Evolutionary conservation across 805 yeast genomes (phyloP), one percentile per base, ranked within the genome.

Genomic region (Yarrowia sp.): DNA sequence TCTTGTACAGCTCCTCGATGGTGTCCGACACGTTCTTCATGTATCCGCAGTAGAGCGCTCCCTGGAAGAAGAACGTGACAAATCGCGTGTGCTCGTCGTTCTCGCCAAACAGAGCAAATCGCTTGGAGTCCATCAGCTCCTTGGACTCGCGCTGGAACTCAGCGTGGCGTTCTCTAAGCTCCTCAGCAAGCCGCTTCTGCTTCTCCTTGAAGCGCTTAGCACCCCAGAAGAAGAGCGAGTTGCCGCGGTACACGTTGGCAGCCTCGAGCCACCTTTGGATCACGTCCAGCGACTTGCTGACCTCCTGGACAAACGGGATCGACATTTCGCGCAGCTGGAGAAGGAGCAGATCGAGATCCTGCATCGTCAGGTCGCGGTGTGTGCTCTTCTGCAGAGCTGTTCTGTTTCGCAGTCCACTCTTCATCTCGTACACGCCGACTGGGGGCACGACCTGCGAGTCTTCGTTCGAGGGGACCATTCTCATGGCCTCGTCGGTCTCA

Each of bases 361-460:
- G 21, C 49, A 42, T 42, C n/a, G 49, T 42, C 22, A 42, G 14
- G 4, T 42, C 32, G 10, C 49, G 9, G 7, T 6, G 10, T 0
- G 49, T 44, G 49, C 49, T n/a, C 27, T 44, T 13, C 12, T 44
- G 49, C n/a, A 44, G 24, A 4, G 49, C 49, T 10, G 49, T 44
- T 27, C 49, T 8, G 21, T 42, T 42, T 12, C 47, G 18, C 21
- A 46, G 14, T 4, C 36, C 36, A 46, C 36, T 29, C 24, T 46
- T 46, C 36, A 46, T 46, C 27, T 46, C 53, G 25, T 46, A 46
- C 2, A 46, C 25, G 0, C 53, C 53, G 0, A 33, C 42, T 5
- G 58, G 42, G n/a, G 58, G 49, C 22, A 44, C 49, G 1, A 33
- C 27, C 6, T 25, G n/a, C 4, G 24, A 22, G 12, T 44, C 33